These are phyloP conservation scores for Phytophthora colocasiae DNA, from an alignment of 352 stramenopile genomes.

Conservation along the genomic window DNA sequence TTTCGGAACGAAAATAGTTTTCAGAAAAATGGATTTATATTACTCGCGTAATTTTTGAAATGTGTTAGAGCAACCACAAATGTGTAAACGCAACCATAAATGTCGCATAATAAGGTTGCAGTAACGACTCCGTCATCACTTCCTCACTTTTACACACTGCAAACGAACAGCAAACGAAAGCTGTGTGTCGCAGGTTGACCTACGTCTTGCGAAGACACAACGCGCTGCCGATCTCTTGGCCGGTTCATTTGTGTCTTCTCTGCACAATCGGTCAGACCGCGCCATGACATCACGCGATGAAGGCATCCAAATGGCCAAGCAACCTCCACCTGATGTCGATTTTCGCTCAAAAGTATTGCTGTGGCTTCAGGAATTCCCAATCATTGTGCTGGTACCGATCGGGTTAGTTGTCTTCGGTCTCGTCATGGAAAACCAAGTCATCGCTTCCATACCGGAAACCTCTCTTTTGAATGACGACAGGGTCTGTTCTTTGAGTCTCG, in stretches of 20 bases:
- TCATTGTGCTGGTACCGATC: conserved; percentile 15
- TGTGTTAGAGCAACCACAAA: too few species aligned
- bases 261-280: neutral
- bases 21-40: too few species aligned
- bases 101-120: too few species aligned
- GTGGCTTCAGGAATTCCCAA: conserved; percentile 4
- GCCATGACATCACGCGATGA: conserved; percentile 7
- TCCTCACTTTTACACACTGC: neutral
- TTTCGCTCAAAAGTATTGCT: neutral
- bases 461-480: conserved; percentile 12
- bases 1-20: too few species aligned
- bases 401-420: conserved; percentile 16
- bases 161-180: neutral
- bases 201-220: neutral
- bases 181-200: neutral
- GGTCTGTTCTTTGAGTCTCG: conserved; percentile 1
- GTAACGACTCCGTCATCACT: too few species aligned
- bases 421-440: conserved; percentile 4
- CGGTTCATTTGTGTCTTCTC: conserved; percentile 1
- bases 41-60: too few species aligned
- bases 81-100: too few species aligned
- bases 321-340: neutral
- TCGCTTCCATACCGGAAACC: conserved; percentile 5
- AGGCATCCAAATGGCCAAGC: conserved; percentile 3
- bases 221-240: neutral